Evolutionary conservation across 2,329 filamentous ascomycete genomes (phyloP).

Genomic region (Chrysosporium queenslandicum): DNA sequence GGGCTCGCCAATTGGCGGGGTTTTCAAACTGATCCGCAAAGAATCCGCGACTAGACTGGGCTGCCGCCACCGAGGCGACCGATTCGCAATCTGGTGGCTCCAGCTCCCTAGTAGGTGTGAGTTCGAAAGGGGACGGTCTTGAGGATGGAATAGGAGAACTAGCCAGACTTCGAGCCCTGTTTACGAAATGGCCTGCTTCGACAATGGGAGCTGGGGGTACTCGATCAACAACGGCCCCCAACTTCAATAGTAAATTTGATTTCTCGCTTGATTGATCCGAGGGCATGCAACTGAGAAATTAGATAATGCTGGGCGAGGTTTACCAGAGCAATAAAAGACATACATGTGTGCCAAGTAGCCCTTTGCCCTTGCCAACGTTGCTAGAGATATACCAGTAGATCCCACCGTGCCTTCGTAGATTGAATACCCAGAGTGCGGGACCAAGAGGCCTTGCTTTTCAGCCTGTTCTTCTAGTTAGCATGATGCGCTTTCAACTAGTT

Average conservation of each 20-base stretch:
- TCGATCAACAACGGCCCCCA: slow-evolving; percentile 86
- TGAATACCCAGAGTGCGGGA: slow-evolving; percentile 74
- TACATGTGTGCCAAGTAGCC: slow-evolving; percentile 88
- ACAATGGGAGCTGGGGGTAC: slow-evolving; percentile 87
- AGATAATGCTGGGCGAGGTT: no score
- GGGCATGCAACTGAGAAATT: slow-evolving; percentile 65
- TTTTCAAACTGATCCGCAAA: slow-evolving; percentile 97
- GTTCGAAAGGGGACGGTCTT: slow-evolving; percentile 12
- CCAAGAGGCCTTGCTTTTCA: slow-evolving; percentile 65
- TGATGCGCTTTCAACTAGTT: neutral
- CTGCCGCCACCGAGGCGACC: slow-evolving; percentile 14
- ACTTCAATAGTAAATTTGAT: slow-evolving; percentile 72
- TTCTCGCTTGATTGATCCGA: slow-evolving; percentile 85
- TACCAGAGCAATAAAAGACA: no score
- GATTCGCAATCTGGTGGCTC: slow-evolving; percentile 18
- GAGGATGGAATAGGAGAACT: slow-evolving; percentile 53
- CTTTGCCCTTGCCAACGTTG: slow-evolving; percentile 73
- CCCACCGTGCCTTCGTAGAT: slow-evolving; percentile 97
- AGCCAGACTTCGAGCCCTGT: slow-evolving; percentile 70
- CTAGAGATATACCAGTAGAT: slow-evolving; percentile 89
- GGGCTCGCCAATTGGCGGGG: slow-evolving; percentile 75
- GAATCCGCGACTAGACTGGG: slow-evolving; percentile 63
- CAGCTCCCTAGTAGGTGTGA: slow-evolving; percentile 11
- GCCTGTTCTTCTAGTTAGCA: slow-evolving; percentile 42
- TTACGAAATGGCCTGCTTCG: slow-evolving; percentile 89